phyloP scores from a whole-genome alignment of 2,329 filamentous ascomycete genomes.

The Penicillium sp. region DNA sequence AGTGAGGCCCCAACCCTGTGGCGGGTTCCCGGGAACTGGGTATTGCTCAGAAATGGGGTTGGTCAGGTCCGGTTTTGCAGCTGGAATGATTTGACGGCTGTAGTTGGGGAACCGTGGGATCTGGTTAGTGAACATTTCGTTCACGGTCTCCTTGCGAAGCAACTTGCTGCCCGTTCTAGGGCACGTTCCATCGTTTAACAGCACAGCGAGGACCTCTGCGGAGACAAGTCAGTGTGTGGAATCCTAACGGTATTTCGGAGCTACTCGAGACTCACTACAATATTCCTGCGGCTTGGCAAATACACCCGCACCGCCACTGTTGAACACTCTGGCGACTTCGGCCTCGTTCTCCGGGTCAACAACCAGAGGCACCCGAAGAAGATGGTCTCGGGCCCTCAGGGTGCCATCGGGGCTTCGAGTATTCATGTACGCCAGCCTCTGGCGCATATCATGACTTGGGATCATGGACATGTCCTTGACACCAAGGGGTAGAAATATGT shows the following conservation, averaged over 20 bases:
- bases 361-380: constrained; percentile 49
- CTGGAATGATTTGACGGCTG: constrained; percentile 44
- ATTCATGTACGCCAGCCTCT: constrained; percentile 58
- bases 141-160: constrained; percentile 56
- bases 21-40: constrained; percentile 38
- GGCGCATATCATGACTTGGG: constrained; percentile 53
- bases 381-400: constrained; percentile 49
- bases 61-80: constrained; percentile 50
- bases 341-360: constrained; percentile 38
- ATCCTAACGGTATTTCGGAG: not conserved
- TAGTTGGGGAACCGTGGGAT: constrained; percentile 56
- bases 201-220: constrained; percentile 56
- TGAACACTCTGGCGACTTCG: constrained; percentile 48
- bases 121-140: constrained; percentile 65
- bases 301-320: constrained; percentile 61
- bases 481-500: constrained; percentile 50
- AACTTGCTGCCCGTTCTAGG: constrained; percentile 56
- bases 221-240: not conserved
- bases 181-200: constrained; percentile 64
- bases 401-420: constrained; percentile 47
- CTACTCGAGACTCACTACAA: constrained; percentile 36
- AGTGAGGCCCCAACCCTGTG: constrained; percentile 64
- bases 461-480: constrained; percentile 56
- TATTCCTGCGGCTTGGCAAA: constrained; percentile 62
- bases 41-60: constrained; percentile 53